Base-by-base conservation (phyloP, 1,284 basidiomycete species). In the Puccinia coronata region DNA sequence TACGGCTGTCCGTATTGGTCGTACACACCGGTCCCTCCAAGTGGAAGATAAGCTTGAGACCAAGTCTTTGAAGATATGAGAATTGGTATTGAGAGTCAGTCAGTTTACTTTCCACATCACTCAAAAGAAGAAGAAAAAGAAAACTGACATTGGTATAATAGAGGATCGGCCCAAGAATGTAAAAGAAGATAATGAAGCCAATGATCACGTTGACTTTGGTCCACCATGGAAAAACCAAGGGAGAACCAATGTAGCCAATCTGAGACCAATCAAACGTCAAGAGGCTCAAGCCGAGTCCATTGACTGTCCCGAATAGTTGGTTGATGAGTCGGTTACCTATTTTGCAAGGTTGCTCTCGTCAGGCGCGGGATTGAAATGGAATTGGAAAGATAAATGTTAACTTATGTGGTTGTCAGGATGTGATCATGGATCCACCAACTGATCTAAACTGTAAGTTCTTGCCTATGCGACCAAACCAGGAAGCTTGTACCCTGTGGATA, bases 161-260 rank as follows among this genome's bases (percentile, higher is more conserved):
- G 82, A 99, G 87, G 43, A 91, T 89, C 0, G 96, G 96, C 0
- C 91, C 91, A 70, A 96, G 84, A 83, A 98, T 90, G 95, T 96
- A 98, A 87, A 92, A 95, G 87, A 96, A 93, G 31, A 95, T 67
- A 53, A 95, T 90, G 86, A 98, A 98, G 1, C 95, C 94, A 55
- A 90, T 84, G 84, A 95, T 93, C 82, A 96, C 89, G 86, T 99
- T 96, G 65, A 92, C 92, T 86, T 95, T 90, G 0, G 96, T 96
- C 96, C 96, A 99, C 96, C 96, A 99, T 2, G 97, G 96, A 28
- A 92, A 90, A 89, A 95, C 92, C 81, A 99, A 88, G 3, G 97
- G 96, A 83, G 92, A 94, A 2, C 92, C 93, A 82, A 95, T 92
- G 91, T 92, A 98, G 49, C 90, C 88, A 83, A 99, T 93, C 86